Base-by-base conservation (phyloP, 805 yeast species). In the Lipomyces sp. region DNA sequence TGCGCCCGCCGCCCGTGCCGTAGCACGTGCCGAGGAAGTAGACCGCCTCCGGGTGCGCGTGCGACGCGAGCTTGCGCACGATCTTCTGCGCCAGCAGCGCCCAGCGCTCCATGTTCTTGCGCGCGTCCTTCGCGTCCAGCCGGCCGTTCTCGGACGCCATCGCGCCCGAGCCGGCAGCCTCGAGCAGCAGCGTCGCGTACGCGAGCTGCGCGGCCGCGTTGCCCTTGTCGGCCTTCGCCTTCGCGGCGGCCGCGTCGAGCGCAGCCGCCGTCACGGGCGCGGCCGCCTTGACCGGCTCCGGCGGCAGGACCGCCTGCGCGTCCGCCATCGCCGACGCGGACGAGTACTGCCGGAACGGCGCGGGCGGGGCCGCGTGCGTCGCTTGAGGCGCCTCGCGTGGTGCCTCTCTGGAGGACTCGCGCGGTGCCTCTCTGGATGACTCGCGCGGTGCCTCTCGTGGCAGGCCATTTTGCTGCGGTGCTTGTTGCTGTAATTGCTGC, bases 21-120 rank as follows among this genome's bases (percentile, higher is more conserved):
- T 80, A 84, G 32, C 82, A 68, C 32, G 83, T 77, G 2, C 84
- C 93, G 53, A 83, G 65, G 47, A 76, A 74, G 55, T 77, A 79
- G 59, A 79, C 68, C 1, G 89, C 82, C 49, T 73, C 69, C n/a
- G 76, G 74, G 22, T 49, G 47, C 35, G 60, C 51, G 41, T 65
- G 68, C 19, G 72, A 67, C 4, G 77, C 74, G 14, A 84, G 68
- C 61, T 78, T 79, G 51, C 80, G 82, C 53, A 82, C 66, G 10
- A 81, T 76, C 61, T 82, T 81, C 40, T 79, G 70, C 1, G 86
- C 80, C 39, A 81, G 81, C 34, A 71, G 69, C 7, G 76, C 64
- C 66, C 85, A 83, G 28, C 74, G 74, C 39, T 76, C 79, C 45
- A 79, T 72, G 61, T 81, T 82, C 49, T 75, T 73, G 33, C 70